Evolutionary conservation across 164 flowering plant genomes (phyloP).

Genomic region (Brasenia schreberi): DNA sequence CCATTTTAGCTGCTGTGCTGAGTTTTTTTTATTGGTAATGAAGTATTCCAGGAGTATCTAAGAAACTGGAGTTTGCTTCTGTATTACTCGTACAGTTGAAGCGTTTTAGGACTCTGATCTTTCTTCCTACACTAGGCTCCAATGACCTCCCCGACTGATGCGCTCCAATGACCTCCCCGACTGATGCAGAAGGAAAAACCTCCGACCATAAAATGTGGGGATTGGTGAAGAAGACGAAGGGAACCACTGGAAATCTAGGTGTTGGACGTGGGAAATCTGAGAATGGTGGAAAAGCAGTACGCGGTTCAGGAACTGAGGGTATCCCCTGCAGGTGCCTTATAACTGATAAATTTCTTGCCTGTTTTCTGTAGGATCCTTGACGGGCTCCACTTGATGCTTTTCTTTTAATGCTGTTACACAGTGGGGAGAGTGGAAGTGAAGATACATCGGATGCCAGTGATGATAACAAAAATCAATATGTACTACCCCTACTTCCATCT

Average conservation of each 20-base stretch:
- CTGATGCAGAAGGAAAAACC: constrained; percentile 47
- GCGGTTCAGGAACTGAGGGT: constrained; percentile 90
- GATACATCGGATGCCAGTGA: constrained; percentile 68
- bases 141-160: constrained; percentile 3
- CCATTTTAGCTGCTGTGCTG: too few species aligned
- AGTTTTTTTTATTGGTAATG: too few species aligned
- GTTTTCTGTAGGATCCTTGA: not conserved
- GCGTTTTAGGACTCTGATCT: too few species aligned
- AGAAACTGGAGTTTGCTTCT: too few species aligned
- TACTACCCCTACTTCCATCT: constrained; percentile 8
- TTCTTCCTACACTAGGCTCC: too few species aligned
- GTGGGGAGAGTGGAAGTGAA: constrained; percentile 79
- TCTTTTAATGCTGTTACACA: constrained; percentile 11
- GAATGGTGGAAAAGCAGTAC: constrained; percentile 55
- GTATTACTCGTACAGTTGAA: too few species aligned
- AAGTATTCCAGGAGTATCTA: too few species aligned
- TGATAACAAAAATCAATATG: constrained; percentile 50
- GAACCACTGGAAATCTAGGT: constrained; percentile 31
- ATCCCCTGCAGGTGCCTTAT: constrained; percentile 56
- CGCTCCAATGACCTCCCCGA: constrained; percentile 5
- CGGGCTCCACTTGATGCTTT: not conserved
- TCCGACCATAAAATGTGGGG: constrained; percentile 36
- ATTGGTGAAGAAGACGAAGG: constrained; percentile 50
- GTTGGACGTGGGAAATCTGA: constrained; percentile 32
- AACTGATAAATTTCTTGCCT: not conserved